Conservation (phyloP, 495 filamentous ascomycete species). For the Chaetomium tenue region DNA sequence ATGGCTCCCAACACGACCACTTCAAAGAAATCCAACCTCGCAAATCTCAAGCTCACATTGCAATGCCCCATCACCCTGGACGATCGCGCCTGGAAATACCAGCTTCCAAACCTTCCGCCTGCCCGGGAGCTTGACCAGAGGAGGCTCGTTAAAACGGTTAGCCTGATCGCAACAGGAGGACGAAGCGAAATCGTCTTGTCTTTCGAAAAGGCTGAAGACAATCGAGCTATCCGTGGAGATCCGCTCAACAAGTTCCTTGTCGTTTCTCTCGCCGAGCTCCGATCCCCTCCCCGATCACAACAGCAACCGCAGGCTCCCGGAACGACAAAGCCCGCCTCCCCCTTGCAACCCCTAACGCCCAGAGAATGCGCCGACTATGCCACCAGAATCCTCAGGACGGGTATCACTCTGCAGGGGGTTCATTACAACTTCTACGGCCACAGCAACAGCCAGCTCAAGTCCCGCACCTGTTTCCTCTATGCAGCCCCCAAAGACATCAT, state of each 20-base stretch:
- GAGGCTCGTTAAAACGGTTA: constrained; percentile 34
- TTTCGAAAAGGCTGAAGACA: too few relatives aligned
- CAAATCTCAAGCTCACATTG: not conserved
- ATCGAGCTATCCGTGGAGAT: too few relatives aligned
- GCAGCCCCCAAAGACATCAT: constrained; percentile 44
- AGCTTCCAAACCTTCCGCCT: not conserved
- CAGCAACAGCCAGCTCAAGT: constrained; percentile 56
- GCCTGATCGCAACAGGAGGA: too few relatives aligned
- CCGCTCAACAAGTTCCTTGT: too few relatives aligned
- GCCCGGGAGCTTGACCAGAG: not conserved
- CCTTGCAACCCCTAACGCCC: too few relatives aligned
- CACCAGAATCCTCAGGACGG: constrained; percentile 39
- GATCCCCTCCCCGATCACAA: too few relatives aligned
- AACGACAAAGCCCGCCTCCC: too few relatives aligned
- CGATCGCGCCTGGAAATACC: not conserved
- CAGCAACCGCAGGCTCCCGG: too few relatives aligned
- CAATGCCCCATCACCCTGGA: not conserved
- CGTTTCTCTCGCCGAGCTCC: too few relatives aligned
- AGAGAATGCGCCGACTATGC: constrained; percentile 25
- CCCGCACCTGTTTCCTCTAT: constrained; percentile 47
- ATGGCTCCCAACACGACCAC: not conserved
- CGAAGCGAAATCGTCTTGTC: too few relatives aligned
- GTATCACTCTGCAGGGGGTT: constrained; percentile 42
- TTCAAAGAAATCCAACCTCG: not conserved
- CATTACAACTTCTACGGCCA: constrained; percentile 53